These are phyloP conservation scores for Colletotrichum incanum DNA, from an alignment of 2,329 filamentous ascomycete genomes.

Conservation along the genomic window DNA sequence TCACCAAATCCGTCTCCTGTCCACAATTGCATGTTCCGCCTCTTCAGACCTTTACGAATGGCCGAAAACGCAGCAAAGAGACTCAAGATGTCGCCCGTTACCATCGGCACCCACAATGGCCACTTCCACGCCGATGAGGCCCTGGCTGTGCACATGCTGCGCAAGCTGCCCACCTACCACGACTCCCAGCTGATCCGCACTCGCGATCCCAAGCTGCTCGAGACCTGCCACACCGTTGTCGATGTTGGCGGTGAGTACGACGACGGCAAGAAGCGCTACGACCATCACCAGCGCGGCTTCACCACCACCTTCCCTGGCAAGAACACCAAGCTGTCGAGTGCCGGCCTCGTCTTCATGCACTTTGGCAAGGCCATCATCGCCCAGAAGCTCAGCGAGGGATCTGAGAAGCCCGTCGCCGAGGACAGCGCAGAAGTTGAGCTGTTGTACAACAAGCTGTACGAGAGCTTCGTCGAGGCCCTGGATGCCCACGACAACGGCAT, in stretches of 20 bases:
- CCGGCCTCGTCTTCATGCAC: slow-evolving; percentile 95
- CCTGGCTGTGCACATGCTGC: slow-evolving; percentile 95
- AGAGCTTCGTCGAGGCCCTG: slow-evolving; percentile 93
- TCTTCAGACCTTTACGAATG: slow-evolving; percentile 63
- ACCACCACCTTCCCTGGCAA: slow-evolving; percentile 86
- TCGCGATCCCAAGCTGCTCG: slow-evolving; percentile 84
- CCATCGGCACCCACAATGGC: slow-evolving; percentile 95
- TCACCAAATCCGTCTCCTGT: neutral
- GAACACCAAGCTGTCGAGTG: slow-evolving; percentile 91
- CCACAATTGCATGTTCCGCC: slow-evolving; percentile 59
- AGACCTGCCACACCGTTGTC: slow-evolving; percentile 92
- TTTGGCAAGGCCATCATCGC: slow-evolving; percentile 90
- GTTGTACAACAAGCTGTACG: slow-evolving; percentile 91
- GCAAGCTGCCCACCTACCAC: slow-evolving; percentile 86
- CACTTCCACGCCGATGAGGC: slow-evolving; percentile 99
- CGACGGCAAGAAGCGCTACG: slow-evolving; percentile 82
- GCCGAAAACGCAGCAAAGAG: slow-evolving; percentile 83
- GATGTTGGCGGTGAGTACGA: slow-evolving; percentile 98
- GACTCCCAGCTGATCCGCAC: slow-evolving; percentile 85
- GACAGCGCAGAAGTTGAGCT: slow-evolving; percentile 79
- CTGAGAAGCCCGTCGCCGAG: slow-evolving; percentile 63
- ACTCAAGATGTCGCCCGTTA: slow-evolving; percentile 77
- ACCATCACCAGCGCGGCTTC: slow-evolving; percentile 98
- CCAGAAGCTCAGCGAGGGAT: slow-evolving; percentile 63
- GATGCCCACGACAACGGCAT: slow-evolving; percentile 99